phyloP scores from a whole-genome alignment of 2,329 filamentous ascomycete species.

The Metarhizium album region DNA sequence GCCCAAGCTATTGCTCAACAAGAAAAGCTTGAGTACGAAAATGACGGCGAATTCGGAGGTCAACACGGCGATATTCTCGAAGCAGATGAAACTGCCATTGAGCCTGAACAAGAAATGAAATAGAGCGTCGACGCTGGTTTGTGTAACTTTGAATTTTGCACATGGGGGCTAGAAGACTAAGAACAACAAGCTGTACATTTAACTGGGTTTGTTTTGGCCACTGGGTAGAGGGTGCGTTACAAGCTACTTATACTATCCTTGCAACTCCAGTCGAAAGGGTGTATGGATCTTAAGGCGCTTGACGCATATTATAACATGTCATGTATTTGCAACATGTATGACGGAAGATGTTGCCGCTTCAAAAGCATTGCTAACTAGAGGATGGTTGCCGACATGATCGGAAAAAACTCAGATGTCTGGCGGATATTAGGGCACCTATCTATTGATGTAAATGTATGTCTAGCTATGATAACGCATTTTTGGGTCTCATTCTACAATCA shows the following conservation, averaged over 20 bases:
- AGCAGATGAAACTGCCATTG: constrained; percentile 34
- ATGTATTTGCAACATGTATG: constrained; percentile 2
- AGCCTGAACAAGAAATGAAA: constrained; percentile 1
- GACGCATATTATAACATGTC: not conserved
- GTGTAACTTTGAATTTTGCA: constrained; percentile 4
- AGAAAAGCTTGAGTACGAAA: constrained; percentile 61
- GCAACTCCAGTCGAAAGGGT: not conserved
- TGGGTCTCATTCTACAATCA: not conserved
- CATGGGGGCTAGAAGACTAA: constrained; percentile 1
- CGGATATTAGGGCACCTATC: not conserved
- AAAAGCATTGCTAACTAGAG: not conserved
- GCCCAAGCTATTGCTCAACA: constrained; percentile 94
- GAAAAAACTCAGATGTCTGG: not conserved
- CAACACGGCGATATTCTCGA: constrained; percentile 37
- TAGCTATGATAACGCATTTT: constrained; percentile 1
- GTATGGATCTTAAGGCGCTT: not conserved
- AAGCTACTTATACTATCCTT: not conserved
- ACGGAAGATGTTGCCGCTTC: not conserved
- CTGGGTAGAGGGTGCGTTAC: not conserved
- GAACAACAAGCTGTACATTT: constrained; percentile 4
- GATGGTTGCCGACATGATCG: not conserved
- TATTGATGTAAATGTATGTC: constrained; percentile 4
- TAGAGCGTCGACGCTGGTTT: constrained; percentile 1
- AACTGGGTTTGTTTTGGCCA: not conserved
- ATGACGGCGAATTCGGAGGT: constrained; percentile 34